Percentiles rank a stretch among this genome's conserved stretches.
These are phyloP conservation scores for Microdochium paspali DNA, from an alignment of 2,329 filamentous ascomycete genomes.

Conservation along the genomic window DNA sequence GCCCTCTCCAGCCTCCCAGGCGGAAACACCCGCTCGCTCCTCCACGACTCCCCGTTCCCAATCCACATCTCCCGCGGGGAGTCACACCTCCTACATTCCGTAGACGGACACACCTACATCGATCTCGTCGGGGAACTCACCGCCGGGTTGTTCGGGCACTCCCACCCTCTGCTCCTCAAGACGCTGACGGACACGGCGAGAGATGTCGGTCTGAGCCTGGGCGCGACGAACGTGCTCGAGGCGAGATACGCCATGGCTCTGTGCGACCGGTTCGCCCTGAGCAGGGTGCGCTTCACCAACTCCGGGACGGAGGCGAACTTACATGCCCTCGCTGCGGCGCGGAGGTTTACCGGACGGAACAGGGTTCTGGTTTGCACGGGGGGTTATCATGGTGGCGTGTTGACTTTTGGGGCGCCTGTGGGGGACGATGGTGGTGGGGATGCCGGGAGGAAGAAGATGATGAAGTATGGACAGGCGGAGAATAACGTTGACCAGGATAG, in stretches of 20 bases:
- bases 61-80: conserved; percentile 27
- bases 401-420: conserved; percentile 17
- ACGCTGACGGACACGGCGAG: conserved; percentile 36
- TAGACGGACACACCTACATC: conserved; percentile 38
- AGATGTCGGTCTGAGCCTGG: conserved; percentile 41
- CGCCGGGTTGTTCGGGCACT: conserved; percentile 59
- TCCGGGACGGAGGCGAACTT: conserved; percentile 40
- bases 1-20: conserved; percentile 20
- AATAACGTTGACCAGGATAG: conserved; percentile 28
- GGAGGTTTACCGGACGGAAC: conserved; percentile 13
- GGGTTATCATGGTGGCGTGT: conserved; percentile 35
- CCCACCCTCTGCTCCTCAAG: conserved; percentile 40
- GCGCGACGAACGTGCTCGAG: conserved; percentile 43
- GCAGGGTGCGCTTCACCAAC: conserved; percentile 37
- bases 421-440: neutral
- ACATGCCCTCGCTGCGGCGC: conserved; percentile 31
- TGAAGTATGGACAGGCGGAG: conserved; percentile 10
- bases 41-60: conserved; percentile 32
- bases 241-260: conserved; percentile 9
- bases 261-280: conserved; percentile 29
- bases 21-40: conserved; percentile 17
- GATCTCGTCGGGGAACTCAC: conserved; percentile 57
- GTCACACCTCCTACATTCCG: conserved; percentile 25
- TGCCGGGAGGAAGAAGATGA: neutral
- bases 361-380: conserved; percentile 30